Conservation (phyloP, 768 basidiomycete species). For the Imleria badia region DNA sequence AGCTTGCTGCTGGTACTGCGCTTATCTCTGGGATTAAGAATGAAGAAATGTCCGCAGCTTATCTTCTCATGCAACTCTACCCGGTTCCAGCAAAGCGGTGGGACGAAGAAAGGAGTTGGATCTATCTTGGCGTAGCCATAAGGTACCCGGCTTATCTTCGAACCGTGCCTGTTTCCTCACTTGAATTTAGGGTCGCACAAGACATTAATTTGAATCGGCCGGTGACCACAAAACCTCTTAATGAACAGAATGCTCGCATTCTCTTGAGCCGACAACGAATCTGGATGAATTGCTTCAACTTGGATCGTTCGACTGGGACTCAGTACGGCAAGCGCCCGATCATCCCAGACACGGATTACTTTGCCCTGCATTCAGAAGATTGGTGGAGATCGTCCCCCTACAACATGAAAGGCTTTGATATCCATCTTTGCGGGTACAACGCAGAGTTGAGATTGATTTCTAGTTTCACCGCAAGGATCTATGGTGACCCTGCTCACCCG, state of each 20-base stretch:
- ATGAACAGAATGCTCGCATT: constrained; percentile 81
- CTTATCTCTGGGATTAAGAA: constrained; percentile 75
- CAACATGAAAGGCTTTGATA: constrained; percentile 74
- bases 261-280: constrained; percentile 86
- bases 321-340: constrained; percentile 89
- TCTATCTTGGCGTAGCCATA: constrained; percentile 87
- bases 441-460: constrained; percentile 67
- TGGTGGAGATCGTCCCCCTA: constrained; percentile 72
- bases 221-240: constrained; percentile 66
- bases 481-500: constrained; percentile 71
- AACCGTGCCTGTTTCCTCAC: constrained; percentile 2
- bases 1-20: constrained; percentile 73
- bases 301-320: constrained; percentile 85
- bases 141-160: constrained; percentile 44
- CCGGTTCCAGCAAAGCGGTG: constrained; percentile 73
- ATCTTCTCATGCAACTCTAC: constrained; percentile 76
- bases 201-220: constrained; percentile 88
- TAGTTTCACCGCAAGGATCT: constrained; percentile 59
- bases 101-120: constrained; percentile 90
- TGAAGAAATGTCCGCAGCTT: constrained; percentile 84
- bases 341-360: constrained; percentile 74
- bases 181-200: constrained; percentile 67
- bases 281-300: constrained; percentile 89
- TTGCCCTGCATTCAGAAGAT: constrained; percentile 62
- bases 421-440: constrained; percentile 78